Evolutionary conservation across 116 monocot genomes (phyloP).

Genomic region (Dioscorea cayenensis): DNA sequence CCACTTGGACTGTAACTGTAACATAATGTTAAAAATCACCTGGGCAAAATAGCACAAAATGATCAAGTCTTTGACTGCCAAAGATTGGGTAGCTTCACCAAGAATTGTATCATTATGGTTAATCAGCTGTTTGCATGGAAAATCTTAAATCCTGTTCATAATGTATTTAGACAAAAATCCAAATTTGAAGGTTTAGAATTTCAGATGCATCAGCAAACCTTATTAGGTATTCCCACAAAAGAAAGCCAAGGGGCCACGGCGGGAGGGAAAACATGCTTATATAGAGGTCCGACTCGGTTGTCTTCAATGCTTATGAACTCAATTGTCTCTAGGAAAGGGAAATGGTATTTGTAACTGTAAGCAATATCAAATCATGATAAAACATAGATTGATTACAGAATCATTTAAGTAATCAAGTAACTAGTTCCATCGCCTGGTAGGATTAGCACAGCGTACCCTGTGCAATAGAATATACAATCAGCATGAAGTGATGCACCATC

Average conservation of each 20-base stretch:
- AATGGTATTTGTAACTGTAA: slow-evolving; percentile 40
- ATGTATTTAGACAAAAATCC: too few relatives aligned
- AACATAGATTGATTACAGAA: too few relatives aligned
- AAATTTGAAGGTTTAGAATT: too few relatives aligned
- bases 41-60: too few relatives aligned
- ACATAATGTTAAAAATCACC: too few relatives aligned
- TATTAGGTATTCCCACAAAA: slow-evolving; percentile 32
- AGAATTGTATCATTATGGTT: too few relatives aligned
- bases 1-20: slow-evolving; percentile 32
- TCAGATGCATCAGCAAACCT: slow-evolving; percentile 12
- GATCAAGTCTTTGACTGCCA: too few relatives aligned
- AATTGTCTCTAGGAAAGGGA: slow-evolving; percentile 42
- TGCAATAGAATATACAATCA: slow-evolving; percentile 47
- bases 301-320: slow-evolving; percentile 34
- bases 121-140: too few relatives aligned
- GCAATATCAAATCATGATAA: not conserved
- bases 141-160: too few relatives aligned
- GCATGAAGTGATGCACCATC: slow-evolving; percentile 33
- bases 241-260: slow-evolving; percentile 30
- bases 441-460: slow-evolving; percentile 29
- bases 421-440: not conserved
- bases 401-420: not conserved
- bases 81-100: too few relatives aligned
- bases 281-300: slow-evolving; percentile 55
- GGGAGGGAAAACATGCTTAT: slow-evolving; percentile 48